phyloP scores from a whole-genome alignment of 495 filamentous ascomycete genomes.

The Podospora comata region DNA sequence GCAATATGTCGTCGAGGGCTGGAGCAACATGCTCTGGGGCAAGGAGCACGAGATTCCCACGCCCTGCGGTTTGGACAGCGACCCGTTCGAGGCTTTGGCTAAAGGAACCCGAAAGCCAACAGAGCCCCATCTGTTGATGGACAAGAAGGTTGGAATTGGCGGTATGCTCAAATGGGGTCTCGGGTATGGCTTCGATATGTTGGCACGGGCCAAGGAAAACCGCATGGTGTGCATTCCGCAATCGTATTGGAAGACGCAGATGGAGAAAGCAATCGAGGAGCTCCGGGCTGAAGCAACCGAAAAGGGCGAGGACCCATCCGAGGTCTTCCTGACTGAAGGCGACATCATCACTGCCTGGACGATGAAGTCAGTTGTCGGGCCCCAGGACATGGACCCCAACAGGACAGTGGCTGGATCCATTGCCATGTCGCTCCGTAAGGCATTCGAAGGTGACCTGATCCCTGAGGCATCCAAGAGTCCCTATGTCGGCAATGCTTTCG shows the following conservation, averaged over 20 bases:
- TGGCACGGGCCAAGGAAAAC: slow-evolving; percentile 34
- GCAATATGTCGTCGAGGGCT: slow-evolving; percentile 26
- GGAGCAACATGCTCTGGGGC: slow-evolving; percentile 26
- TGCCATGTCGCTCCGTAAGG: slow-evolving; percentile 28
- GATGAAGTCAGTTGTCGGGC: slow-evolving; percentile 27
- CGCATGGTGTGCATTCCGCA: slow-evolving; percentile 38
- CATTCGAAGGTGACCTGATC: slow-evolving; percentile 29
- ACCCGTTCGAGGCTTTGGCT: slow-evolving; percentile 21
- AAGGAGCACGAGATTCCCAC: slow-evolving; percentile 23
- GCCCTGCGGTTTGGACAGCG: slow-evolving; percentile 21
- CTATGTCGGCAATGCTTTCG: slow-evolving; percentile 38
- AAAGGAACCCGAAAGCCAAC: slow-evolving; percentile 12
- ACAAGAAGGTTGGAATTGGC: slow-evolving; percentile 23
- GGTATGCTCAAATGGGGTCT: slow-evolving; percentile 32
- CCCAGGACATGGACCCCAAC: slow-evolving; percentile 21
- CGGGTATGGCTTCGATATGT: slow-evolving; percentile 26
- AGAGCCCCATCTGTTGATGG: slow-evolving; percentile 21
- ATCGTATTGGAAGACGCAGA: slow-evolving; percentile 22
- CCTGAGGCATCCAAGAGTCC: slow-evolving; percentile 24
- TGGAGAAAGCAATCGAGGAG: slow-evolving; percentile 26
- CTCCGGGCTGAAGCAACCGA: slow-evolving; percentile 29
- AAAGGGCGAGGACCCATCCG: slow-evolving; percentile 25
- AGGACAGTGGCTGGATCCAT: slow-evolving; percentile 26
- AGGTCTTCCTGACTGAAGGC: slow-evolving; percentile 44
- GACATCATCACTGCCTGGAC: slow-evolving; percentile 43